phyloP scores from a whole-genome alignment of 352 stramenopile genomes.

The Aphanomyces invadans region DNA sequence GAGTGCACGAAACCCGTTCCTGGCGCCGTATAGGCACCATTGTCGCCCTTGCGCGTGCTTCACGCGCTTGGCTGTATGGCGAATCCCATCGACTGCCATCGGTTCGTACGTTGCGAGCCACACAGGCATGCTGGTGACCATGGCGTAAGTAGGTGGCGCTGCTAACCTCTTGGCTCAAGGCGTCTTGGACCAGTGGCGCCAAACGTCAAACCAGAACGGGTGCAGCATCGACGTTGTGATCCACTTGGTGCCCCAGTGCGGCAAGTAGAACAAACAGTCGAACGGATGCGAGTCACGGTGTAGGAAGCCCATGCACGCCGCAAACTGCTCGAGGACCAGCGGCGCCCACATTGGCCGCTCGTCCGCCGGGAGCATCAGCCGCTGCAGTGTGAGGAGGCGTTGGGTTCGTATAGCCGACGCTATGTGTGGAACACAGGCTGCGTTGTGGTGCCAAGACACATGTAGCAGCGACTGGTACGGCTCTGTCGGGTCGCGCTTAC shows the following conservation, averaged over 20 bases:
- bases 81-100: neutral
- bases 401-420: too few relatives aligned
- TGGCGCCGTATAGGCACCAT: neutral
- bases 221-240: neutral
- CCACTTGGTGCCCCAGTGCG: neutral
- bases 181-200: neutral
- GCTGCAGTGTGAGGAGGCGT: too few relatives aligned
- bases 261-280: constrained; percentile 11
- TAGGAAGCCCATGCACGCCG: neutral
- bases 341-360: neutral
- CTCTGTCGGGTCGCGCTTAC: neutral
- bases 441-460: too few relatives aligned
- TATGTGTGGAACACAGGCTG: too few relatives aligned
- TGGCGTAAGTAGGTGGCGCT: neutral
- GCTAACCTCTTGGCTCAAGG: neutral
- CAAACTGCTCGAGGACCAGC: constrained; percentile 3
- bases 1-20: neutral
- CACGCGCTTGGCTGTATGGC: neutral
- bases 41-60: neutral
- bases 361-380: too few relatives aligned
- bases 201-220: constrained; percentile 1
- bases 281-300: neutral
- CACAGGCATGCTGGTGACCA: neutral
- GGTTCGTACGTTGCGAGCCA: neutral
- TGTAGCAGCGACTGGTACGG: too few relatives aligned